These are phyloP conservation scores for Silene noctiflora DNA, from an alignment of 179 eudicot species.

Conservation along the genomic window DNA sequence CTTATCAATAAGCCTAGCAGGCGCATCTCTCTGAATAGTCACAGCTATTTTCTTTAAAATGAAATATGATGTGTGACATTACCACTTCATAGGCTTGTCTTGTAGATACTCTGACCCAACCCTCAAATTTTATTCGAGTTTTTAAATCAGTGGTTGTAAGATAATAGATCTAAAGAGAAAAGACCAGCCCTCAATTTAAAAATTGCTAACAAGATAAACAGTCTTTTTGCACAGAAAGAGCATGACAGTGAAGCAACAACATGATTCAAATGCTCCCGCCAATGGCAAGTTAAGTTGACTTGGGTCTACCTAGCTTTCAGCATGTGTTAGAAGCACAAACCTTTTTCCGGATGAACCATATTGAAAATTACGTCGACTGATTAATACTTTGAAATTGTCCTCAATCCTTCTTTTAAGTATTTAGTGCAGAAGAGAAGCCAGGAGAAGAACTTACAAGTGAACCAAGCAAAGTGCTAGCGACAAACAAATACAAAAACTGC, in stretches of 20 bases:
- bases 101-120: too few relatives aligned
- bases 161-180: too few relatives aligned
- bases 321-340: neutral
- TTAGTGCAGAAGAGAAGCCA: neutral
- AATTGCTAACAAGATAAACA: too few relatives aligned
- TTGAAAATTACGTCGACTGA: neutral
- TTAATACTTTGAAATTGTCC: neutral
- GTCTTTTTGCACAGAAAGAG: too few relatives aligned
- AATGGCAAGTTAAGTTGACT: neutral
- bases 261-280: neutral
- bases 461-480: conserved; percentile 60
- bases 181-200: too few relatives aligned
- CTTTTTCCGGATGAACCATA: neutral
- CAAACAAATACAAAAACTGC: conserved; percentile 41
- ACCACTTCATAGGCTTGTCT: too few relatives aligned
- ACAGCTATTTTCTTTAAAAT: too few relatives aligned
- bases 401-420: neutral
- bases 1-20: too few relatives aligned
- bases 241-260: neutral
- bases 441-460: conserved; percentile 39
- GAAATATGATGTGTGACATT: too few relatives aligned
- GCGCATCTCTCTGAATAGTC: too few relatives aligned
- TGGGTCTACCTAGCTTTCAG: neutral
- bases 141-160: too few relatives aligned
- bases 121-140: too few relatives aligned